Percentiles rank a stretch among this genome's conserved stretches.
These are phyloP conservation scores for Xylaria palmicola DNA, from an alignment of 495 filamentous ascomycete species.

Conservation along the genomic window DNA sequence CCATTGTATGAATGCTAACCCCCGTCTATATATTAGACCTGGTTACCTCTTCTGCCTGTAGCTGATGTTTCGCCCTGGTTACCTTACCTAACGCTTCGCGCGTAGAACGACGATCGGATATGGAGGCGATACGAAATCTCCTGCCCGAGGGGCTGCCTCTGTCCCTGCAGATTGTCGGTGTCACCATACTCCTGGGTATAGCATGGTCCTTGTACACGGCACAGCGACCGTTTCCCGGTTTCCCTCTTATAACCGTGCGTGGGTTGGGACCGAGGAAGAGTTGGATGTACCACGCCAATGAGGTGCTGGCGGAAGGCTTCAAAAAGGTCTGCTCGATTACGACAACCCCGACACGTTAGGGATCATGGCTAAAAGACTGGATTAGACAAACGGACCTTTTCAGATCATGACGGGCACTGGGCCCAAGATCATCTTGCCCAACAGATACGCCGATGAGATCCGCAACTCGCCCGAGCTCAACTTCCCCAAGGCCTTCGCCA, in stretches of 20 bases:
- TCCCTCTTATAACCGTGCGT: constrained; percentile 25
- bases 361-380: background rate
- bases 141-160: constrained; percentile 26
- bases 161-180: constrained; percentile 25
- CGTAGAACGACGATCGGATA: background rate
- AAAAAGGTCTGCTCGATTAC: constrained; percentile 16
- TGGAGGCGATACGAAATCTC: constrained; percentile 25
- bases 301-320: constrained; percentile 23
- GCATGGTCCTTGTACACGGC: constrained; percentile 26
- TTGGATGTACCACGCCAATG: constrained; percentile 23
- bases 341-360: background rate
- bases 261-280: constrained; percentile 25
- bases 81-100: background rate
- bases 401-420: constrained; percentile 32
- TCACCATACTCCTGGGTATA: constrained; percentile 21
- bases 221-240: constrained; percentile 25
- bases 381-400: constrained; percentile 23
- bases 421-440: constrained; percentile 45
- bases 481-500: constrained; percentile 41
- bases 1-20: background rate
- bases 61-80: background rate
- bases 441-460: constrained; percentile 50
- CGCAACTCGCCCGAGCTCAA: constrained; percentile 41
- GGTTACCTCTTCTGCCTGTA: background rate
- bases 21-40: background rate